Percentiles rank a stretch among this genome's conserved stretches.
phyloP scores from a whole-genome alignment of 2,329 filamentous ascomycete genomes.

The Ophiocordyceps camponoti-leonardi region DNA sequence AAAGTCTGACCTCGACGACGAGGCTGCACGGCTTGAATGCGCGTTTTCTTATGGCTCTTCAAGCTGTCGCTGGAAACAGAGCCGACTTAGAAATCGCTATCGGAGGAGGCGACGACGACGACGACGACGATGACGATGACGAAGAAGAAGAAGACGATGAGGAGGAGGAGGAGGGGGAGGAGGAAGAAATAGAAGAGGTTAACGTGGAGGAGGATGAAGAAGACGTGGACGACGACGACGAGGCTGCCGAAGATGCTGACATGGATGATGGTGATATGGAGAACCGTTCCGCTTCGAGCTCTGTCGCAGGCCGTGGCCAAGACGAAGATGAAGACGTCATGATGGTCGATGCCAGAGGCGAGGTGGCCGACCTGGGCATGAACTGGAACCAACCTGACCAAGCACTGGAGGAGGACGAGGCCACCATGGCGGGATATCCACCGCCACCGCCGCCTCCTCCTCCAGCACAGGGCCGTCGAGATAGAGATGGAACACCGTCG shows the following conservation, averaged over 20 bases:
- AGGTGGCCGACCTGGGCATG: conserved; percentile 26
- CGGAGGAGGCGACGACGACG: conserved; percentile 10
- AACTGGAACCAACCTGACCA: conserved; percentile 41
- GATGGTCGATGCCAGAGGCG: conserved; percentile 35
- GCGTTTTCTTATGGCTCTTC: conserved; percentile 19
- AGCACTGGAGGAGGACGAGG: conserved; percentile 58
- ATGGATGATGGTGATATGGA: conserved; percentile 24
- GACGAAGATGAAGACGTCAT: conserved; percentile 39
- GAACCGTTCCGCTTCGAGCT: conserved; percentile 15
- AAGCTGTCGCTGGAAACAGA: conserved; percentile 13
- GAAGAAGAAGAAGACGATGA: conserved; percentile 13
- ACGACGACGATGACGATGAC: conserved; percentile 14
- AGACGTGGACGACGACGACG: conserved; percentile 36
- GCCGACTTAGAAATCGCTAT: conserved; percentile 12
- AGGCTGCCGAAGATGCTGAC: conserved; percentile 39
- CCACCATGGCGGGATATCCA: conserved; percentile 58
- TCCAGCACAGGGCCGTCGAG: conserved; percentile 32
- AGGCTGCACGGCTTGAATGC: conserved; percentile 16
- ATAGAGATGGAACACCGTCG: conserved; percentile 49
- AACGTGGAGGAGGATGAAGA: conserved; percentile 17
- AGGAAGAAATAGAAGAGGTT: conserved; percentile 16
- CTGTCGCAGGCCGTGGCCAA: conserved; percentile 21
- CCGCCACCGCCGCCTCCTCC: conserved; percentile 48
- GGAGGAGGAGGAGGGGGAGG: conserved; percentile 17
- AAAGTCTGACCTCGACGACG: conserved; percentile 21